phyloP scores from a whole-genome alignment of 352 stramenopile species.

The Phytophthora ramorum region DNA sequence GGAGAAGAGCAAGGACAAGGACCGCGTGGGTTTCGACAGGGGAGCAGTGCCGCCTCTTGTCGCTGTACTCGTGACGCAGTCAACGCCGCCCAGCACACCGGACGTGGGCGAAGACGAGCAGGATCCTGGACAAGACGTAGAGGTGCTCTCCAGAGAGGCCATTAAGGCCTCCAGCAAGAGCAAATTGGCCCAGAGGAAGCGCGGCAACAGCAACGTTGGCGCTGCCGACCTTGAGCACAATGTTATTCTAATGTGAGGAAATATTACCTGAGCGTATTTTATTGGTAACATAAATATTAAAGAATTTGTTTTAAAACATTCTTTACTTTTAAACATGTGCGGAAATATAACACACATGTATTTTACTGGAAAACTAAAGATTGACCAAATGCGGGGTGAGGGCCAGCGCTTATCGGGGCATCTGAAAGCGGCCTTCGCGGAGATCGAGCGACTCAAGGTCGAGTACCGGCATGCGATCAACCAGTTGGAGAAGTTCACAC shows the following conservation, averaged over 20 bases:
- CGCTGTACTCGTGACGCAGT: slow-evolving; percentile 4
- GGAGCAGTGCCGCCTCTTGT: slow-evolving; percentile 29
- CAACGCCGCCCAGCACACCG: slow-evolving; percentile 20
- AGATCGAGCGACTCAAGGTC: slow-evolving; percentile 55
- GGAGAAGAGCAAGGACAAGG: slow-evolving; percentile 35
- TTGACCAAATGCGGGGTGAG: slow-evolving; percentile 14
- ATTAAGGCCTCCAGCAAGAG: slow-evolving; percentile 73
- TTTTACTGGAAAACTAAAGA: neutral
- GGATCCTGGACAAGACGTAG: slow-evolving; percentile 44
- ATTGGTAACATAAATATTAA: no score
- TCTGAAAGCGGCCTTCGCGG: slow-evolving; percentile 49
- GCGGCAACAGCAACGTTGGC: slow-evolving; percentile 19
- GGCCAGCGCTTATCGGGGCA: slow-evolving; percentile 50
- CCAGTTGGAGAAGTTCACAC: slow-evolving; percentile 44
- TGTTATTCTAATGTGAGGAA: no score
- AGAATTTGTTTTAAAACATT: no score
- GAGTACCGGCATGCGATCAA: slow-evolving; percentile 50
- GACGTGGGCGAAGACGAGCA: slow-evolving; percentile 55
- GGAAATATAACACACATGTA: no score
- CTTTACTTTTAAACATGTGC: no score
- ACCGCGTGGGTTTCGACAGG: slow-evolving; percentile 46
- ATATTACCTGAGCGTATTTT: neutral
- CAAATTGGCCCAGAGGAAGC: slow-evolving; percentile 69
- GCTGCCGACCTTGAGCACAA: slow-evolving; percentile 5
- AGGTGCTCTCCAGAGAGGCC: slow-evolving; percentile 61